phyloP scores from a whole-genome alignment of 176 grass and related monocot species.

The Cocos nucifera region DNA sequence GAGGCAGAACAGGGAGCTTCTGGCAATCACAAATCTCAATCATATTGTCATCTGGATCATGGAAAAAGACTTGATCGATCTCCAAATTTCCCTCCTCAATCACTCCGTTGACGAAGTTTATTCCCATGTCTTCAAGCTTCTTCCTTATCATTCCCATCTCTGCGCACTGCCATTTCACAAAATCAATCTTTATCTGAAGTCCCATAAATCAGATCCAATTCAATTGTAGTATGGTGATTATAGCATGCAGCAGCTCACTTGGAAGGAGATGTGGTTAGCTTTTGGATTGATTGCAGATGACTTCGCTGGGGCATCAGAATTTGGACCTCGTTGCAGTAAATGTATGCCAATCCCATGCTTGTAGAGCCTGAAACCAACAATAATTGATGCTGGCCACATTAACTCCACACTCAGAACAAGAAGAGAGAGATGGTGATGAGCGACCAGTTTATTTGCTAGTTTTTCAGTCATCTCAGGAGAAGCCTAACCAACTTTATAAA shows the following conservation, averaged over 20 bases:
- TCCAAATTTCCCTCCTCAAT: constrained; percentile 38
- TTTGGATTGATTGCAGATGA: constrained; percentile 48
- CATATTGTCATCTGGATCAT: constrained; percentile 64
- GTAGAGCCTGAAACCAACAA: constrained; percentile 36
- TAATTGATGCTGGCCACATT: no score
- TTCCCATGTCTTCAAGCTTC: constrained; percentile 27
- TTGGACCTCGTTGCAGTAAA: constrained; percentile 40
- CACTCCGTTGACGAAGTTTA: constrained; percentile 28
- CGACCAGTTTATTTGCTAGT: no score
- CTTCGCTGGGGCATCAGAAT: background rate
- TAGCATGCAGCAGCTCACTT: constrained; percentile 34
- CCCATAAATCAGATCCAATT: no score
- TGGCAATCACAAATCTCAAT: constrained; percentile 82
- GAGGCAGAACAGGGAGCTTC: constrained; percentile 21
- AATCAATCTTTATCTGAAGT: background rate
- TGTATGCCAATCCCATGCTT: constrained; percentile 59
- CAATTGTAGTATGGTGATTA: no score
- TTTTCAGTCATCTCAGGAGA: no score
- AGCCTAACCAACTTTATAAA: no score
- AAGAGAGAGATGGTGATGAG: no score
- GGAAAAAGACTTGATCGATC: constrained; percentile 80
- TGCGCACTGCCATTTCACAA: constrained; percentile 37
- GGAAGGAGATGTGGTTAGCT: constrained; percentile 68
- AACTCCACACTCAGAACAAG: no score
- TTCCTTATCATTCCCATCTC: constrained; percentile 31